Conservation (phyloP, 495 filamentous ascomycete genomes). For the Aeminium ludgeri region DNA sequence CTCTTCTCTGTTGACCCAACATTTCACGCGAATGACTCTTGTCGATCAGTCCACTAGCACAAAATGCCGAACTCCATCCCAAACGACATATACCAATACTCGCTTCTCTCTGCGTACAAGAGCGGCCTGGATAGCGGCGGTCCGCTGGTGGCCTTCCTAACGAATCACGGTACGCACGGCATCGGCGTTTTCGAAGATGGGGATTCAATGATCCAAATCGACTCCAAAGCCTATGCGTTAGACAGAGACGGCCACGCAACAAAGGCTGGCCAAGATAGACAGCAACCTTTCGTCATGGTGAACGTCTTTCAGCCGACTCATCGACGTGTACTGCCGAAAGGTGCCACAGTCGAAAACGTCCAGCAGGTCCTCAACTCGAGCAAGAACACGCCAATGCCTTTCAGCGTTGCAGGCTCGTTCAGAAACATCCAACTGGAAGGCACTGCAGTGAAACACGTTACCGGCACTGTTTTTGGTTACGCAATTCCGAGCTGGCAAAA, state of each 20-base stretch:
- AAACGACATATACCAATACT: slow-evolving; percentile 20
- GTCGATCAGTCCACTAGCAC: too few species aligned
- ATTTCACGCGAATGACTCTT: too few species aligned
- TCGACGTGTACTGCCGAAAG: slow-evolving; percentile 2
- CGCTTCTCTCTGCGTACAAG: slow-evolving; percentile 13
- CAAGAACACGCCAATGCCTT: slow-evolving; percentile 17
- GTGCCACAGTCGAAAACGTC: slow-evolving; percentile 4
- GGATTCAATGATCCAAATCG: slow-evolving; percentile 15
- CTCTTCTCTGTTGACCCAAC: too few species aligned
- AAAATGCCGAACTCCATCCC: slow-evolving; percentile 13
- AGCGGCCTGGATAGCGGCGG: slow-evolving; percentile 13
- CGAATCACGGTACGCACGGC: slow-evolving; percentile 17
- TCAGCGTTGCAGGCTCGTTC: slow-evolving; percentile 10
- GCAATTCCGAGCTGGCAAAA: slow-evolving; percentile 14
- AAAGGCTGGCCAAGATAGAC: slow-evolving; percentile 9
- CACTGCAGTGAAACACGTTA: slow-evolving; percentile 9
- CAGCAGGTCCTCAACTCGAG: slow-evolving; percentile 10
- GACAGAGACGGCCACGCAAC: slow-evolving; percentile 7
- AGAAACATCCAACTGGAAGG: slow-evolving; percentile 11
- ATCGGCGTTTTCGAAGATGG: slow-evolving; percentile 13
- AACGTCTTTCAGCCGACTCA: slow-evolving; percentile 13
- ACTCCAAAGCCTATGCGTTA: slow-evolving; percentile 10
- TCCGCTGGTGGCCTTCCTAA: slow-evolving; percentile 14
- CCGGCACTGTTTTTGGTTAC: slow-evolving; percentile 17
- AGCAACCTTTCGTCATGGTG: slow-evolving; percentile 15